phyloP scores from a whole-genome alignment of 768 basidiomycete species.

The Suillus americanus region DNA sequence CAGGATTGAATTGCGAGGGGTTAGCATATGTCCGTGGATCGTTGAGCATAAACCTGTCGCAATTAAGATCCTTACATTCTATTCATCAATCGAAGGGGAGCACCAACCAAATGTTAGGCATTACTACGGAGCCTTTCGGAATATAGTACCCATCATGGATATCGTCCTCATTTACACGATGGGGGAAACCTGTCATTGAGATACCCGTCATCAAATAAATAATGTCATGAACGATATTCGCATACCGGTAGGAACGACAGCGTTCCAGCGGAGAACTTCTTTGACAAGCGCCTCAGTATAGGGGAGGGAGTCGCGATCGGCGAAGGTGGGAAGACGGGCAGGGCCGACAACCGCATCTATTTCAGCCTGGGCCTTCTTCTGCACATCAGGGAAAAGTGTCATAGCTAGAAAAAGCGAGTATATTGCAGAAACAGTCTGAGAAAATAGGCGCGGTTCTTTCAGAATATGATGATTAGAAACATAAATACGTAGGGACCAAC shows the following conservation, averaged over 20 bases:
- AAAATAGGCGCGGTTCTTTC: neutral
- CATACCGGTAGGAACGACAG: neutral
- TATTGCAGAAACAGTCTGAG: neutral
- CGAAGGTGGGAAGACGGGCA: neutral
- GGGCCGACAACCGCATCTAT: neutral
- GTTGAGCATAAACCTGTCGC: neutral
- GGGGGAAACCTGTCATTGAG: neutral
- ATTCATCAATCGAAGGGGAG: neutral
- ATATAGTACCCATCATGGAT: neutral
- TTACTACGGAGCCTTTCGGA: neutral
- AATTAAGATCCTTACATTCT: neutral
- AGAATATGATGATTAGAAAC: neutral
- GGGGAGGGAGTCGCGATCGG: neutral
- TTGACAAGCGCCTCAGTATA: neutral
- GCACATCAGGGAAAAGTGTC: neutral
- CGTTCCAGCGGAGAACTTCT: neutral
- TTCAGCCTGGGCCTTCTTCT: neutral
- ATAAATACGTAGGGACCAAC: neutral
- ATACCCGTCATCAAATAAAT: neutral
- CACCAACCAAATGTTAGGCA: neutral
- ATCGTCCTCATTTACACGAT: neutral
- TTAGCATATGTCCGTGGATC: neutral
- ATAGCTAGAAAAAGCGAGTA: neutral
- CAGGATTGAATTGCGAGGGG: neutral
- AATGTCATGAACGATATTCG: neutral